A percentile compares a stretch with the other conserved stretches of the same genome.
phyloP scores from a whole-genome alignment of 305 asterid genomes.

The Rubia peregrina region DNA sequence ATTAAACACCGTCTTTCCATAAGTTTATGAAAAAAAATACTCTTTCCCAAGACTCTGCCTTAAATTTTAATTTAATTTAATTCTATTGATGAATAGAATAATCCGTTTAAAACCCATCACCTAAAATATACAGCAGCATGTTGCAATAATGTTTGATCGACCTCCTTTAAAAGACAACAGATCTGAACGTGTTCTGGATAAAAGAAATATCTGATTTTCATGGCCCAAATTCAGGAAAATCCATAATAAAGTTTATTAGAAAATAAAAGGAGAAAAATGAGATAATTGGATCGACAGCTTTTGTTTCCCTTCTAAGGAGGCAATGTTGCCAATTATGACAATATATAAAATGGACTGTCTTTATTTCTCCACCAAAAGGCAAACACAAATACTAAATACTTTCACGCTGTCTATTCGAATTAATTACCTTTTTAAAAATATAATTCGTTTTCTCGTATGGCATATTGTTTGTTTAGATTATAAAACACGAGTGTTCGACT shows the following conservation, averaged over 20 bases:
- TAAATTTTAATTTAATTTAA: too few relatives aligned
- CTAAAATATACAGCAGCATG: too few relatives aligned
- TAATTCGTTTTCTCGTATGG: not conserved
- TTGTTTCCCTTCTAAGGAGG: not conserved
- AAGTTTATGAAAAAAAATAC: too few relatives aligned
- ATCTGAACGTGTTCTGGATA: slow-evolving; percentile 2
- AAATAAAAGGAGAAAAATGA: not conserved
- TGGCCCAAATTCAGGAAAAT: too few relatives aligned
- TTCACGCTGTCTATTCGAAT: not conserved
- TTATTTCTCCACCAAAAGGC: not conserved
- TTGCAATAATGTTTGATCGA: not conserved
- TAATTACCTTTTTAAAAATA: too few relatives aligned
- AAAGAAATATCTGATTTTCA: not conserved
- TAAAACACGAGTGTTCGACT: not conserved
- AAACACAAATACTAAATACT: not conserved
- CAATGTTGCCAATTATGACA: not conserved
- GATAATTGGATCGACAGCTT: not conserved
- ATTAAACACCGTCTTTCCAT: too few relatives aligned
- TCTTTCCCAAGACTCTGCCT: too few relatives aligned
- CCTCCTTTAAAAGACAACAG: not conserved
- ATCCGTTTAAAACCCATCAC: too few relatives aligned
- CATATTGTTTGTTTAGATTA: not conserved
- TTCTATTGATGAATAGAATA: too few relatives aligned
- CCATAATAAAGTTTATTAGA: not conserved
- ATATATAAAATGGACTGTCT: slow-evolving; percentile 13